Evolutionary conservation across 2,329 filamentous ascomycete genomes (phyloP), one percentile per base, ranked within the genome.

Genomic region (Hypoxylon sp.): DNA sequence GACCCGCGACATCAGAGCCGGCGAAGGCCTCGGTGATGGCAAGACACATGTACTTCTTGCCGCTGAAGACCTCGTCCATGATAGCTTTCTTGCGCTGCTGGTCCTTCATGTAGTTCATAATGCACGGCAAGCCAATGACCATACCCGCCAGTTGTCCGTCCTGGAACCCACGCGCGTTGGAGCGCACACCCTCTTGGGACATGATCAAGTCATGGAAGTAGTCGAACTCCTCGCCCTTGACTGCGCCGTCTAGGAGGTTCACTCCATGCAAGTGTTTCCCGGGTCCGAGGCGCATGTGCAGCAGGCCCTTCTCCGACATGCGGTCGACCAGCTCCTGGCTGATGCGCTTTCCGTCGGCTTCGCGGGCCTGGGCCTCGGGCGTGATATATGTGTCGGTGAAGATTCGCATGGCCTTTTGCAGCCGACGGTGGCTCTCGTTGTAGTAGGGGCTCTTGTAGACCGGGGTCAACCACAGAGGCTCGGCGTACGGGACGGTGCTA

Each of bases 11-110:
- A 78, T 97, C 93, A 39, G 88, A 91, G 13, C 93, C 93, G 15
- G 93, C 93, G 80, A 97, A 96, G 0, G 93, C 93, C 80, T 97
- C 93, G 1, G 93, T 96, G 76, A 97, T 93, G 58, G 93, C 93
- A 2, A 97, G 84, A 76, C 91, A 95, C 77, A 96, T 93, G 85
- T 94, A 94, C 88, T 96, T 96, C 85, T 90, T 88, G 67, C 93
- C 93, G 50, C 86, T 88, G 72, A 97, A 86, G 50, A 93, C 90
- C 74, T 96, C 92, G 37, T 89, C 84, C 35, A 89, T 87, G 51
- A 97, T 85, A 58, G 85, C 85, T 73, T 90, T 86, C 81, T 90
- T 90, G 74, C 93, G 86, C 46, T 82, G 82, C 62, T 88, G 83
- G 75, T 95, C 87, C 56, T 87, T 88, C 79, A 92, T 88, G 85